Conservation (phyloP, 2,329 filamentous ascomycete species). For the Nannizzia gypsea region DNA sequence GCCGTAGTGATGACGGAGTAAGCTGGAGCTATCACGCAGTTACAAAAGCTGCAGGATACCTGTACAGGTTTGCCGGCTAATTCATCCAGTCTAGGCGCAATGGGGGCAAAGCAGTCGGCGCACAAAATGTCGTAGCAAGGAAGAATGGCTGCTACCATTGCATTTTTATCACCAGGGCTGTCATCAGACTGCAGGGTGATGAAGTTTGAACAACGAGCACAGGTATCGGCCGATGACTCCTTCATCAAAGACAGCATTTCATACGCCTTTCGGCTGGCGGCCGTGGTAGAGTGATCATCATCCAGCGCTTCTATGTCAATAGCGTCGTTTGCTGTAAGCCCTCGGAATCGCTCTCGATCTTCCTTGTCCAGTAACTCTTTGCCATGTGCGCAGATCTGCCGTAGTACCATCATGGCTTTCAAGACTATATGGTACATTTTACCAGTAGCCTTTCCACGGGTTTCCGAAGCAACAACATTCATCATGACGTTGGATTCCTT, state of each 20-base stretch:
- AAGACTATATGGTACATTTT: constrained; percentile 89
- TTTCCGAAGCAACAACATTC: constrained; percentile 56
- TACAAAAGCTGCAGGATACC: constrained; percentile 55
- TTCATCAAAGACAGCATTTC: constrained; percentile 75
- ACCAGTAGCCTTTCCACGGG: constrained; percentile 59
- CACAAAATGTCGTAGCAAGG: constrained; percentile 83
- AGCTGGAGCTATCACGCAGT: constrained; percentile 48
- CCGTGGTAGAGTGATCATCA: constrained; percentile 43
- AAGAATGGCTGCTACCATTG: constrained; percentile 60
- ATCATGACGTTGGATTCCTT: constrained; percentile 70
- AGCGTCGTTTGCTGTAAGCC: constrained; percentile 69
- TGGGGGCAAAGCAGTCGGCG: constrained; percentile 53
- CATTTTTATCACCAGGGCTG: constrained; percentile 41
- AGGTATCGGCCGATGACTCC: constrained; percentile 66
- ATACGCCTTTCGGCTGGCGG: constrained; percentile 64
- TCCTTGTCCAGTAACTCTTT: constrained; percentile 76
- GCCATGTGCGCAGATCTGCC: constrained; percentile 88
- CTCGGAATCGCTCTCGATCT: constrained; percentile 68
- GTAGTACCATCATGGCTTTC: constrained; percentile 78
- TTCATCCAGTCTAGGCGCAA: constrained; percentile 43
- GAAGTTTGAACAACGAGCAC: constrained; percentile 56
- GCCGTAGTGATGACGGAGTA: constrained; percentile 58
- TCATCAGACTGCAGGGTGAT: constrained; percentile 39
- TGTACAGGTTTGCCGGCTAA: constrained; percentile 33
- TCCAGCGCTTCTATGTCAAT: constrained; percentile 80